Conservation (phyloP, 1,284 basidiomycete genomes). For the Trichosporon coremiiforme region DNA sequence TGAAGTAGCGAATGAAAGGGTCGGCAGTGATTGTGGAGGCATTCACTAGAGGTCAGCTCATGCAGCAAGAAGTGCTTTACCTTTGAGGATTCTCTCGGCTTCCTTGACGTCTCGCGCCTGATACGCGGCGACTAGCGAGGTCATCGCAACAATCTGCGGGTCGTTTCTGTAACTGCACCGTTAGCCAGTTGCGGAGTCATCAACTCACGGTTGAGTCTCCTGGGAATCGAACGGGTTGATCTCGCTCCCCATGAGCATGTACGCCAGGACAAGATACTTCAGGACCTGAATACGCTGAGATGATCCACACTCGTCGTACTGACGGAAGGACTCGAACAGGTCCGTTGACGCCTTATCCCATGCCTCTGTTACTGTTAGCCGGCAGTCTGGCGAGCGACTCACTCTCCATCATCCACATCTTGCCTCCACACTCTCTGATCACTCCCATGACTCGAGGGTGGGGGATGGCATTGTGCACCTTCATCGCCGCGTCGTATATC, state of each 20-base stretch:
- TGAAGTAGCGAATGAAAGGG: conserved; percentile 86
- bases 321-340: conserved; percentile 98
- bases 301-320: conserved; percentile 97
- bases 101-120: conserved; percentile 93
- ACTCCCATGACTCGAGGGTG: conserved; percentile 99
- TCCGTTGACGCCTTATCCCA: conserved; percentile 97
- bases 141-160: conserved; percentile 97
- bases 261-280: conserved; percentile 96
- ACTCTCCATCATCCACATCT: conserved; percentile 99
- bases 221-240: conserved; percentile 99
- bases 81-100: conserved; percentile 90
- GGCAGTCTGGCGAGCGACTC: conserved; percentile 46
- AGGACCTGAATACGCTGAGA: conserved; percentile 95
- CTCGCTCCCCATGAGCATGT: conserved; percentile 97
- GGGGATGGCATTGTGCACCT: conserved; percentile 93
- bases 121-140: conserved; percentile 92
- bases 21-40: conserved; percentile 93
- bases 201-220: conserved; percentile 88
- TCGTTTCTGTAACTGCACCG: conserved; percentile 86
- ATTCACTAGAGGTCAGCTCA: conserved; percentile 66
- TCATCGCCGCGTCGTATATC: conserved; percentile 92
- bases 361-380: conserved; percentile 64
- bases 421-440: conserved; percentile 98
- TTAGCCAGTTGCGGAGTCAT: conserved; percentile 22
- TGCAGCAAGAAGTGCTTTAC: conserved; percentile 56